Percentiles rank a stretch among this genome's conserved stretches.
phyloP scores from a whole-genome alignment of 2,329 filamentous ascomycete species.

The Phaeosphaeria sp. region DNA sequence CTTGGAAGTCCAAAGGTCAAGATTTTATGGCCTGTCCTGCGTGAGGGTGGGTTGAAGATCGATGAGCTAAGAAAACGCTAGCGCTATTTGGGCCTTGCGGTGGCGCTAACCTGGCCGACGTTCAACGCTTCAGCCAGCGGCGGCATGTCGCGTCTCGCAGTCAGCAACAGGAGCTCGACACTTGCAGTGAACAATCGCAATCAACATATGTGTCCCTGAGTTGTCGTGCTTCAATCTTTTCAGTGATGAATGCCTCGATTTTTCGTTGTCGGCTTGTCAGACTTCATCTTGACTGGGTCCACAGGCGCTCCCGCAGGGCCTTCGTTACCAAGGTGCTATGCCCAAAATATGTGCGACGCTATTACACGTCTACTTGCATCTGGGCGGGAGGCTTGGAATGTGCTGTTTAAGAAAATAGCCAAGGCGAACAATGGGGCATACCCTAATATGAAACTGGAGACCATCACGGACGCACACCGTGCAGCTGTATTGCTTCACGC shows the following conservation, averaged over 20 bases:
- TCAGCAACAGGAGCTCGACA: background rate
- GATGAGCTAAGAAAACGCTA: background rate
- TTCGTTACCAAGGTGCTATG: background rate
- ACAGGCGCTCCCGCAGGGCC: background rate
- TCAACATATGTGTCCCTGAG: no score
- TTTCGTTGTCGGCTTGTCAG: background rate
- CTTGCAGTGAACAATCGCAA: no score
- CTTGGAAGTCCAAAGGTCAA: background rate
- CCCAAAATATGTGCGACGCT: background rate
- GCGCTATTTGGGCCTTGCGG: background rate
- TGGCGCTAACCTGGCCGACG: background rate
- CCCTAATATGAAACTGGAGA: background rate
- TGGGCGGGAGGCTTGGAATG: background rate
- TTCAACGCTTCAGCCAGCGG: background rate
- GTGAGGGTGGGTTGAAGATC: background rate
- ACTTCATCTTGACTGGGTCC: background rate
- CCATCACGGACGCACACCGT: background rate
- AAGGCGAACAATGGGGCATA: background rate
- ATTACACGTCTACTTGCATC: background rate
- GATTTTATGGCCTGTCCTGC: no score
- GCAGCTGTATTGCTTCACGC: background rate
- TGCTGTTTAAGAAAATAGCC: background rate
- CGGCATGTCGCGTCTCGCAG: background rate
- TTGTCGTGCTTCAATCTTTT: background rate
- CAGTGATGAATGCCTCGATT: background rate